A percentile compares a stretch with the other conserved stretches of the same genome.
These are phyloP conservation scores for Neoboletus brunneissimus DNA, from an alignment of 768 basidiomycete genomes.

Conservation along the genomic window DNA sequence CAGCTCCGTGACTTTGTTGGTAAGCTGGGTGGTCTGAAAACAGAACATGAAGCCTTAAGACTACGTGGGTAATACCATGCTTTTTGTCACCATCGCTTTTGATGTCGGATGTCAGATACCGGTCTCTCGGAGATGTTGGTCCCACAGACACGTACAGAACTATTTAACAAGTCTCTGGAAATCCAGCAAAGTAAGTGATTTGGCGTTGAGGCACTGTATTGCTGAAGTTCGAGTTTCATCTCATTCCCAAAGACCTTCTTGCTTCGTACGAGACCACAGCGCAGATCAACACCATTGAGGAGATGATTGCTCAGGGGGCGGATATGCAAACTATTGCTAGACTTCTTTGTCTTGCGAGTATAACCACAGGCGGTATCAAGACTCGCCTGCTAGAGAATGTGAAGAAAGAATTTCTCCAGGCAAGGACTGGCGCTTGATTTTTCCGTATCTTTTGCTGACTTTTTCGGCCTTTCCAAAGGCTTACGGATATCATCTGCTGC, in stretches of 20 bases:
- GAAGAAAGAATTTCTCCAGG: constrained; percentile 91
- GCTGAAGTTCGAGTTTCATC: constrained; percentile 1
- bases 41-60: constrained; percentile 84
- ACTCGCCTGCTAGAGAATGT: constrained; percentile 79
- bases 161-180: constrained; percentile 90
- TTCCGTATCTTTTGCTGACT: background rate
- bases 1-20: constrained; percentile 95
- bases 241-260: constrained; percentile 66
- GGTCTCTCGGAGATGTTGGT: constrained; percentile 90
- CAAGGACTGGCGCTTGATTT: constrained; percentile 15
- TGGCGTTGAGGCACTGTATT: constrained; percentile 2
- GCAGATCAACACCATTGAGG: constrained; percentile 87
- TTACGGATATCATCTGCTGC: constrained; percentile 74
- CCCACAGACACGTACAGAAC: constrained; percentile 76
- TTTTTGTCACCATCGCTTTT: background rate
- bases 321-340: constrained; percentile 78
- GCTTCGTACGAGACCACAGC: constrained; percentile 82
- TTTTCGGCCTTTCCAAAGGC: constrained; percentile 40
- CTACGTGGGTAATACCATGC: constrained; percentile 60
- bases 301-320: constrained; percentile 82
- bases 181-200: constrained; percentile 83
- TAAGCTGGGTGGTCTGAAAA: constrained; percentile 87
- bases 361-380: constrained; percentile 86
- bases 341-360: constrained; percentile 80
- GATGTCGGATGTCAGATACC: constrained; percentile 59